Base-by-base conservation (phyloP, 768 basidiomycete species). In the Naganishia vaughanmartiniae region DNA sequence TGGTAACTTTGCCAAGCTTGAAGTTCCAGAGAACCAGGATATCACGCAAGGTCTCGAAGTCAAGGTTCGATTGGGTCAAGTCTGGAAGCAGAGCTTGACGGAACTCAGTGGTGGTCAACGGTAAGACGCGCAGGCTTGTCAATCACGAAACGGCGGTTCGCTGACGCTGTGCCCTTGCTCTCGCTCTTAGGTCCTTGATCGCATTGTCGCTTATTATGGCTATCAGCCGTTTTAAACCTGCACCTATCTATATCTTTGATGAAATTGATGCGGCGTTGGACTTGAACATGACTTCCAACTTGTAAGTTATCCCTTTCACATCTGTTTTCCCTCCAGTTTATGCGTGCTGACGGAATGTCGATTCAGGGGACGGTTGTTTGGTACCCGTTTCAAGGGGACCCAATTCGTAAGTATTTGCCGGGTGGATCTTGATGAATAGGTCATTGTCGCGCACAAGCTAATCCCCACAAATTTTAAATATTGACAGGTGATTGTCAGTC, bases 161-260 rank as follows among this genome's bases (percentile, higher is more conserved):
- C 54, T 55, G 19, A 34, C 54, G 15, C 34, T 39, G 55, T 30
- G 31, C 39, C 65, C 31, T 24, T 17, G 28, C 14, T 56, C 17
- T n/a, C 34, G 36, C 11, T n/a, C 53, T 28, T 53, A 98, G 94
- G 74, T 99, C 96, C 0, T 86, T 99, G 73, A 98, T 99, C 77
- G 96, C 96, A 0, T 86, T 99, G 0, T 98, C 95, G 15, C 85
- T 99, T 46, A 98, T 98, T 84, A 95, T 99, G 93, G 90, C 96
- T 0, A 87, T 99, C 21, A 87, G 98, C n/a, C 93, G 97, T 80
- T 97, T 97, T 86, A 97, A 97, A 78, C 94, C 95, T 10, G 94
- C 95, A 19, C 95, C 93, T 2, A 93, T 98, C 92, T 98, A 98
- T 81, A 99, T 99, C 78, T 87, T 99, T 11, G 96, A 99, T 82